A percentile compares a stretch with the other conserved stretches of the same genome.
Evolutionary conservation across 2,329 filamentous ascomycete species (phyloP).

Genomic region (Scedosporium minutisporum): DNA sequence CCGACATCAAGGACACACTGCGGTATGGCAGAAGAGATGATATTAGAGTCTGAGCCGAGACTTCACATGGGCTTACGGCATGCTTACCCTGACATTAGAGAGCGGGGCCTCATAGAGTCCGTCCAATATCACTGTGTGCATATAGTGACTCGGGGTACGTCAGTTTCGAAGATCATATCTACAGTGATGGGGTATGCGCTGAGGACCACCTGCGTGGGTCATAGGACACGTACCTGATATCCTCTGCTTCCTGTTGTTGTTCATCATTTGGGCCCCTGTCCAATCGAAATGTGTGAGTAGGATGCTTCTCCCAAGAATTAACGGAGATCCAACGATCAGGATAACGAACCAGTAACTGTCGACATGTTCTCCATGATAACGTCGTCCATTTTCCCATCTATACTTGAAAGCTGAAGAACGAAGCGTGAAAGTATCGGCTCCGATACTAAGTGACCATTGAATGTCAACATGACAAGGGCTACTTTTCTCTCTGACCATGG

Average conservation of each 20-base stretch:
- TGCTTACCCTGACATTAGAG: not conserved
- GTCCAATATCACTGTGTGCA: conserved; percentile 36
- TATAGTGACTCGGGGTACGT: conserved; percentile 29
- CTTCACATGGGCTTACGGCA: not conserved
- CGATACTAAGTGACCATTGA: not conserved
- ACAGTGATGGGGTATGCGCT: not conserved
- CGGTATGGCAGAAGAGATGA: not conserved
- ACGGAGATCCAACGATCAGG: not conserved
- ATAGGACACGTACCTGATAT: conserved; percentile 13
- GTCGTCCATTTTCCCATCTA: conserved; percentile 34
- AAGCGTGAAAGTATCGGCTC: conserved; percentile 18
- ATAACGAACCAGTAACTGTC: conserved; percentile 22
- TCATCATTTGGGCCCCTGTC: conserved; percentile 19
- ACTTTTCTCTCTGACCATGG: no score
- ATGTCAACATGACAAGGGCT: no score
- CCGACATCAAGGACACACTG: conserved; percentile 45
- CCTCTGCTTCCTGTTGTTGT: conserved; percentile 18
- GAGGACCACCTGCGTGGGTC: not conserved
- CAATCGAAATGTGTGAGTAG: no score
- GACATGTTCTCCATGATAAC: conserved; percentile 36
- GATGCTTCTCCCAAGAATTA: not conserved
- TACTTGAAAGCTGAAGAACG: conserved; percentile 32
- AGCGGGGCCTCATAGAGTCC: conserved; percentile 38
- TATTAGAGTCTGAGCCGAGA: conserved; percentile 3
- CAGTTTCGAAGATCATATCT: not conserved